A percentile compares a stretch with the other conserved stretches of the same genome.
Conservation (phyloP, 805 yeast species). For the Isabelozyma heimii region DNA sequence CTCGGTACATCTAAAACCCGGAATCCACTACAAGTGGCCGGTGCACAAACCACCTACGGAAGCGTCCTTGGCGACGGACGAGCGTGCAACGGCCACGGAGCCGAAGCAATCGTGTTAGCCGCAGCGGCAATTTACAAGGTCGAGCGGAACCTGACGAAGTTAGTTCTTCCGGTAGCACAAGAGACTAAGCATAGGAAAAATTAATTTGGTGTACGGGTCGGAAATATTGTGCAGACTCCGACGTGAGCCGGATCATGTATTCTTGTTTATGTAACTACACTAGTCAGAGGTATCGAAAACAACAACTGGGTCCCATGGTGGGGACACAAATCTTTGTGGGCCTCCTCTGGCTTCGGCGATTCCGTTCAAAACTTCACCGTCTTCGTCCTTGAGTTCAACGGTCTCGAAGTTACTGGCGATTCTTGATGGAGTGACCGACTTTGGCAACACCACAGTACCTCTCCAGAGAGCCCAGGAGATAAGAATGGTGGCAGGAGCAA, state of each 20-base stretch:
- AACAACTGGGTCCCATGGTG: conserved; percentile 32
- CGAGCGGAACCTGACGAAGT: too few relatives aligned
- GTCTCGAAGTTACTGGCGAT: conserved; percentile 33
- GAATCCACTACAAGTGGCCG: not conserved
- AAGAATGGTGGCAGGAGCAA: conserved; percentile 49
- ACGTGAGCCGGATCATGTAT: too few relatives aligned
- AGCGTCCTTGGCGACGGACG: too few relatives aligned
- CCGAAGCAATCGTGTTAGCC: too few relatives aligned
- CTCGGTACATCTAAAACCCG: not conserved
- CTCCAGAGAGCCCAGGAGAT: conserved; percentile 61
- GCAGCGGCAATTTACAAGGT: too few relatives aligned
- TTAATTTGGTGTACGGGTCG: not conserved
- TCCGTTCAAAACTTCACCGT: conserved; percentile 26
- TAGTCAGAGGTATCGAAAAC: conserved; percentile 19
- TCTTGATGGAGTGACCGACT: conserved; percentile 27
- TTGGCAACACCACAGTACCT: conserved; percentile 48
- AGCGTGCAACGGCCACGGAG: too few relatives aligned
- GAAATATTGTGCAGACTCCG: not conserved
- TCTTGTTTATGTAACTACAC: not conserved
- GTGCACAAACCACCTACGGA: too few relatives aligned
- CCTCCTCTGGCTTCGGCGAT: conserved; percentile 21
- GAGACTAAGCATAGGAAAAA: too few relatives aligned
- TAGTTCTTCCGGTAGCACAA: too few relatives aligned
- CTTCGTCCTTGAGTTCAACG: conserved; percentile 32
- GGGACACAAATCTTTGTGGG: conserved; percentile 31